These are phyloP conservation scores for Eucalyptus curtisii DNA, from an alignment of 345 rosid species.

Conservation along the genomic window DNA sequence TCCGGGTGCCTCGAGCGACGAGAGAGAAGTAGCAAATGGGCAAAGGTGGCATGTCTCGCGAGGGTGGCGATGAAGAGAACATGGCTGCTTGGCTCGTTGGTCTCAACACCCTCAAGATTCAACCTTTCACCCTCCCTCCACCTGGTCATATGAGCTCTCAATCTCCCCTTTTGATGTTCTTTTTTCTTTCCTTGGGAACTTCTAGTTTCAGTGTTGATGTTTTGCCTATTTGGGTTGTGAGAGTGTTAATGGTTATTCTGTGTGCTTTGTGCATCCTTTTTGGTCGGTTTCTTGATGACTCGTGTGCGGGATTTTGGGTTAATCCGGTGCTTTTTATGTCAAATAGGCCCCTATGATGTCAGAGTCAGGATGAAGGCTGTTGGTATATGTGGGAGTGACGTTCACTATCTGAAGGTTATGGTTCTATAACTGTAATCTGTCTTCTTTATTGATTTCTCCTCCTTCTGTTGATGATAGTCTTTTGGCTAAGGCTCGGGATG, in stretches of 20 bases:
- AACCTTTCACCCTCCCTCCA: constrained; percentile 70
- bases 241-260: neutral
- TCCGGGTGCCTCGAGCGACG: neutral
- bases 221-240: neutral
- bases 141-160: constrained; percentile 2
- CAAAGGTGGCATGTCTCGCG: constrained; percentile 58
- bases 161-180: neutral
- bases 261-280: neutral
- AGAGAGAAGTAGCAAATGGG: constrained; percentile 21
- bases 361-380: constrained; percentile 86
- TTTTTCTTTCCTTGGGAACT: neutral
- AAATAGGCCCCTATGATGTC: constrained; percentile 73
- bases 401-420: constrained; percentile 84
- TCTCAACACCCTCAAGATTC: constrained; percentile 77
- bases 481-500: neutral
- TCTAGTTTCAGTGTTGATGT: neutral
- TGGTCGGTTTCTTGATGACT: neutral
- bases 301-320: neutral
- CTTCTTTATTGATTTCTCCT: neutral
- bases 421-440: neutral
- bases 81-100: constrained; percentile 92
- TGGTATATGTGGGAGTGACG: constrained; percentile 96
- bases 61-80: constrained; percentile 43
- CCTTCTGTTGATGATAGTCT: neutral
- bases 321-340: neutral